Evolutionary conservation across 768 basidiomycete genomes (phyloP), one percentile per base, ranked within the genome.

Genomic region (Daedaleopsis nitida): DNA sequence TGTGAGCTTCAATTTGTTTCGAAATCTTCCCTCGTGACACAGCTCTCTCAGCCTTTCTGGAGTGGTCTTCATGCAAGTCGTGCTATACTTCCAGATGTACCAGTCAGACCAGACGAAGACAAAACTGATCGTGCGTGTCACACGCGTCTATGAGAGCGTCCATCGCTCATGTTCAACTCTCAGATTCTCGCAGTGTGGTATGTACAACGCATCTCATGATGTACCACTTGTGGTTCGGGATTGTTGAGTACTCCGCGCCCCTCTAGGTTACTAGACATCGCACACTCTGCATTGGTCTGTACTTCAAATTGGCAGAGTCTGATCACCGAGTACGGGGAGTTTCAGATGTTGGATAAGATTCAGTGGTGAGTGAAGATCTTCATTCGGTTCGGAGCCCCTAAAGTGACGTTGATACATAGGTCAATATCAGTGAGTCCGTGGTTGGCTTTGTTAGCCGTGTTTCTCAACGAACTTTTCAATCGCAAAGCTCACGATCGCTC

Each of bases 241-340:
- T 21, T 23, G 11, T 23, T n/a, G n/a, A n/a, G n/a, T n/a, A n/a
- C n/a, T 21, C 19, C 23, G 3, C 19, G 7, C 21, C 0, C 24
- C 14, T 24, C 10, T 47, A 71, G 70, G 68, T 14, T 65, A 7
- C 52, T 71, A 2, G 70, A 71, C 52, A 42, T 68, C 13, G 42
- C 67, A 16, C 70, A 71, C 44, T 65, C 68, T 13, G 45, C 54
- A 19, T 52, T 69, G 48, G 62, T 69, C 19, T 64, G 58, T 32
- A 50, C 60, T 3, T 60, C 70, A 7, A 60, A 62, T 55, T 71
- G 68, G 68, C 14, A 55, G 12, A 69, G 68, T 43, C 63, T 71
- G 13, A 63, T 71, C 1, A 58, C 35, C 13, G 61, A 65, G 19
- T 71, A 63, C 58, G 64, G 62, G 8, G 50, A 62, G 63, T 62